Evolutionary conservation across 108 stramenopile species (phyloP).

Genomic region (Fragilariopsis cylindrus): DNA sequence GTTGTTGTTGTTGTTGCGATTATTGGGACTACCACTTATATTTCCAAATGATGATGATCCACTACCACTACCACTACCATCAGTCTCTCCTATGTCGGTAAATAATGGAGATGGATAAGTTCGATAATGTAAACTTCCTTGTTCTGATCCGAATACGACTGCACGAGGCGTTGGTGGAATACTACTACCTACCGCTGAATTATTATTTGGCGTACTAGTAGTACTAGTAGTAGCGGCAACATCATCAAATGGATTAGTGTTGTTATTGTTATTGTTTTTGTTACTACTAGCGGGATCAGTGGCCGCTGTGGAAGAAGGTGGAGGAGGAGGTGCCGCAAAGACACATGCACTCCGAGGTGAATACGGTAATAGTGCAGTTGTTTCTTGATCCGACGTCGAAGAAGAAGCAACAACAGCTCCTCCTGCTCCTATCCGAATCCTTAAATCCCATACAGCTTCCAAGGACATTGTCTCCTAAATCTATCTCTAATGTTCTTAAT

Average conservation of each 20-base stretch:
- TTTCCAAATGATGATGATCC: not conserved
- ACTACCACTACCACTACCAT: not conserved
- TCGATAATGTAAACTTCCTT: constrained; percentile 72
- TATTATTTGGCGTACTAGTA: not conserved
- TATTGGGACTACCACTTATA: not conserved
- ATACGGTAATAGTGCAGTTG: not conserved
- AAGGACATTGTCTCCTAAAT: constrained; percentile 34
- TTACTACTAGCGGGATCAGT: not conserved
- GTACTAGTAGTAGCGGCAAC: constrained; percentile 1
- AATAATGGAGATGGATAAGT: constrained; percentile 37
- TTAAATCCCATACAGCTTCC: constrained; percentile 51
- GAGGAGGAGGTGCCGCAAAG: constrained; percentile 29
- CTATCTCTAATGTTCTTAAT: too few relatives aligned
- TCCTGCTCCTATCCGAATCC: constrained; percentile 2
- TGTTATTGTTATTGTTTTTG: not conserved
- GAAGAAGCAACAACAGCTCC: not conserved
- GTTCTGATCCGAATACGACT: constrained; percentile 75
- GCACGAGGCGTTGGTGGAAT: constrained; percentile 31
- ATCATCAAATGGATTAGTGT: constrained; percentile 41
- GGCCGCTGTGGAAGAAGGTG: not conserved
- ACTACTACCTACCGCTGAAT: constrained; percentile 21
- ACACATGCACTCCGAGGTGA: constrained; percentile 44
- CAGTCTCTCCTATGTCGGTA: too few relatives aligned
- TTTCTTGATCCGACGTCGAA: not conserved
- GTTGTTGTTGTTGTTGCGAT: not conserved